Base-by-base conservation (phyloP, 208 protist genomes). In the Leishmania lainsoni region DNA sequence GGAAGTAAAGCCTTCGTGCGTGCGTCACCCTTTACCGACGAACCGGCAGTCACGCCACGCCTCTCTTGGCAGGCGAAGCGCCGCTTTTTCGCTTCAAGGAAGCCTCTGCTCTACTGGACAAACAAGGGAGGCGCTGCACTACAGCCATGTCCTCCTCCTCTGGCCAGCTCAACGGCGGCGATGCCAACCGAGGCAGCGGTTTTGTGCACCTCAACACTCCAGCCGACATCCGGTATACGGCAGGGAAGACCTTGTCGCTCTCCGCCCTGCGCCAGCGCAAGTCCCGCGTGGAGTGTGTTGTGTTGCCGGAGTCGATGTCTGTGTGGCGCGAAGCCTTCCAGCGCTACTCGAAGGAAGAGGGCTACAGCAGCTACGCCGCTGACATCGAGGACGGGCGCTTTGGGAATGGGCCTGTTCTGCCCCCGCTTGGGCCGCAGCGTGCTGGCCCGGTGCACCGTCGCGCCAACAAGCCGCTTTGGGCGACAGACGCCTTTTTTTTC, bases 121-220 rank as follows among this genome's bases (percentile, higher is more conserved):
- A 12, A 49, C 17, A 17, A 4, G 54, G 6, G 2, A 51, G 29
- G 35, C 35, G 10, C 45, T 20, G 14, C 49, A 8, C 32, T 26
- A 26, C 49, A 39, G 17, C 8, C 35, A 77, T 77, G 73, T 66
- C 73, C 32, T 61, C 73, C 73, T 14, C 73, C 5, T 56, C n/a
- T 49, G 29, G 35, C 5, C 54, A 65, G 51, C 32, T 10, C 35
- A 14, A 20, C 29, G 29, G n/a, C 6, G 26, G 72, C 29, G 45
- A 83, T 71, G 75, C 26, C n/a, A 68, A 45, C 29, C 86, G 91
- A 52, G 95, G 95, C 22, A 89, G 78, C 65, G 95, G 95, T 42
- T 98, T 98, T 76, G 88, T 98, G 45, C 95, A 98, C 79, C 91
- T 92, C 75, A 98, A 98, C 84, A 97, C 93, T 2, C 95, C 95